Conservation (phyloP, 768 basidiomycete species). For the Lentinus brumalis region DNA sequence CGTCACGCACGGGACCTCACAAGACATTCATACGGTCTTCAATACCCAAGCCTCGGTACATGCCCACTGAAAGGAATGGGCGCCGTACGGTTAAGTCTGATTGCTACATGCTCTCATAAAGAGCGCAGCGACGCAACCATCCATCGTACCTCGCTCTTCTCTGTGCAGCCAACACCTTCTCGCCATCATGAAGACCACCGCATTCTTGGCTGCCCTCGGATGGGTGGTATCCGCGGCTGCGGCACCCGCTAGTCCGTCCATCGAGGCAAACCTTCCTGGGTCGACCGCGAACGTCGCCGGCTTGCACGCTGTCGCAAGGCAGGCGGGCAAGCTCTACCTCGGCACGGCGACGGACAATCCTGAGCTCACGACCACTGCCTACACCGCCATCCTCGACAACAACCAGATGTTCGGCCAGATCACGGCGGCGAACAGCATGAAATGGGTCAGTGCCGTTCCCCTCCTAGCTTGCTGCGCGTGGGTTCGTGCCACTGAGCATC, state of each 20-base stretch:
- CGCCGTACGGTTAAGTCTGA: no score
- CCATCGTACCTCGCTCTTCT: no score
- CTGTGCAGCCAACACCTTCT: no score
- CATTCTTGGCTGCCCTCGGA: conserved; percentile 4
- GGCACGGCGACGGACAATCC: conserved; percentile 50
- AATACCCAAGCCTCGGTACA: no score
- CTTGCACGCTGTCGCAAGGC: conserved; percentile 39
- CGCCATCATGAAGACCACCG: conserved; percentile 1
- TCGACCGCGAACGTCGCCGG: conserved; percentile 17
- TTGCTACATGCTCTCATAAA: no score
- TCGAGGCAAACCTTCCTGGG: conserved; percentile 11
- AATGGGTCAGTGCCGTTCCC: conserved; percentile 35
- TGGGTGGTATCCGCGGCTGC: neutral
- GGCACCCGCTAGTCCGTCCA: conserved; percentile 5
- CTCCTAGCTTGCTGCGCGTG: no score
- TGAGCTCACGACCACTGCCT: conserved; percentile 42
- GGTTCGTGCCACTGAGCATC: neutral
- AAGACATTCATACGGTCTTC: no score
- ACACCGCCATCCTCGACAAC: conserved; percentile 40
- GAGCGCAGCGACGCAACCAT: no score
- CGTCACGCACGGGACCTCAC: no score
- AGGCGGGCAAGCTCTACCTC: conserved; percentile 47
- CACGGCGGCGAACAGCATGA: conserved; percentile 48
- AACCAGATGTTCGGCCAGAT: conserved; percentile 43
- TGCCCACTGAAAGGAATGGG: no score